Conservation (phyloP, 1,139 yeast genomes). For the Yamadazyma spencermartinsiae region DNA sequence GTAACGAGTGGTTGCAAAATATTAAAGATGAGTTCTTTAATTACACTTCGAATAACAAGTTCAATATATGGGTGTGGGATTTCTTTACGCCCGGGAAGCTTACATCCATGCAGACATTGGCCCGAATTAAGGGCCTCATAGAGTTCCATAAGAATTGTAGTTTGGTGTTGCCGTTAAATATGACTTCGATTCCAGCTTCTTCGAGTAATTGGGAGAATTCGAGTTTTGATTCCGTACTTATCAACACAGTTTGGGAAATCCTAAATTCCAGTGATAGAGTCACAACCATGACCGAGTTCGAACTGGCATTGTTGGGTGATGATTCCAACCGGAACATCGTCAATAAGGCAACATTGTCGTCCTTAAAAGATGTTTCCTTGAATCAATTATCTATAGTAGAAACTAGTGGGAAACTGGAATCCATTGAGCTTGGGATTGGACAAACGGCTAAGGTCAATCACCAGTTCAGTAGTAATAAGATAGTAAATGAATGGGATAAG, state of each 20-base stretch:
- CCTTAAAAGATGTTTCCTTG: constrained; percentile 6
- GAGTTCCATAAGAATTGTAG: constrained; percentile 48
- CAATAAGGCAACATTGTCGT: constrained; percentile 25
- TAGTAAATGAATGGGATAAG: constrained; percentile 18
- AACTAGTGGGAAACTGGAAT: background rate
- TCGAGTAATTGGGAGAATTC: constrained; percentile 41
- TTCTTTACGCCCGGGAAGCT: constrained; percentile 3
- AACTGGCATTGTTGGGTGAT: constrained; percentile 31
- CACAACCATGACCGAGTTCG: constrained; percentile 34
- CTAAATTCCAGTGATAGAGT: constrained; percentile 22
- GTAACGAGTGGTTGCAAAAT: constrained; percentile 49
- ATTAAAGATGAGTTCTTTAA: constrained; percentile 74
- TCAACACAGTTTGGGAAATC: constrained; percentile 43
- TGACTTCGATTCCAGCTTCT: background rate
- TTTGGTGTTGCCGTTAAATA: constrained; percentile 51
- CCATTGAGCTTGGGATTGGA: constrained; percentile 16
- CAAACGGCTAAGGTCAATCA: constrained; percentile 3
- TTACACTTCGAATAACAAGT: constrained; percentile 44
- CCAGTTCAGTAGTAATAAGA: constrained; percentile 12
- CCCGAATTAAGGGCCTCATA: constrained; percentile 48
- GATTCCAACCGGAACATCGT: constrained; percentile 32
- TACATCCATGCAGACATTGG: constrained; percentile 18
- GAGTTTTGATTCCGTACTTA: constrained; percentile 28
- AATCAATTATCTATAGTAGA: constrained; percentile 4
- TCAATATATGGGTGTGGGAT: constrained; percentile 43